These are phyloP conservation scores for Suillus weaverae DNA, from an alignment of 768 basidiomycete genomes.

Conservation along the genomic window DNA sequence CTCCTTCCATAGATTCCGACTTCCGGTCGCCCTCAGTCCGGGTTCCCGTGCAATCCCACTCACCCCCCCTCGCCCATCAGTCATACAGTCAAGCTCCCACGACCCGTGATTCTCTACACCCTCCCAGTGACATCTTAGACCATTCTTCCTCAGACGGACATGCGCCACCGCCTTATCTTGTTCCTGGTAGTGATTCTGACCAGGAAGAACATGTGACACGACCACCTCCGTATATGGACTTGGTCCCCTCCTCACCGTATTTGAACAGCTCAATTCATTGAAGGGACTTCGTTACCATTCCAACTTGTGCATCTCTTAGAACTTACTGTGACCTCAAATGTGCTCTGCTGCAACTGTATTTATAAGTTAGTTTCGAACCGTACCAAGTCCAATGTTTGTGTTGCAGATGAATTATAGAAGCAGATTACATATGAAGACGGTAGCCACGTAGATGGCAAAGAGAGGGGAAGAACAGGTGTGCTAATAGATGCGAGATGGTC, in stretches of 20 bases:
- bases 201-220: constrained; percentile 54
- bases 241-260: constrained; percentile 20
- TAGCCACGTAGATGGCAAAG: constrained; percentile 25
- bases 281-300: not conserved
- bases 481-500: not conserved
- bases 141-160: constrained; percentile 46
- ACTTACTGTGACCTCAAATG: not conserved
- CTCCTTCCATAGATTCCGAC: constrained; percentile 84
- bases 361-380: constrained; percentile 3
- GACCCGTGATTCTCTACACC: constrained; percentile 33
- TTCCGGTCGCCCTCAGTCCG: constrained; percentile 44
- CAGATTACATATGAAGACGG: constrained; percentile 28
- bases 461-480: constrained; percentile 5
- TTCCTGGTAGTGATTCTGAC: constrained; percentile 45
- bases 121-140: constrained; percentile 33
- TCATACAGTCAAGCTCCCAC: constrained; percentile 32
- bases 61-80: constrained; percentile 32
- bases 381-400: constrained; percentile 15
- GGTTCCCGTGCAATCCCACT: constrained; percentile 17
- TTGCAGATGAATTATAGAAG: constrained; percentile 26
- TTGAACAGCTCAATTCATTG: constrained; percentile 8
- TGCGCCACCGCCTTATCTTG: constrained; percentile 80
- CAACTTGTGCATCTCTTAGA: not conserved
- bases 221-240: constrained; percentile 68
- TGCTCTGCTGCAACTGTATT: constrained; percentile 6